phyloP scores from a whole-genome alignment of 441 rosid species.

The Capsella rubella region DNA sequence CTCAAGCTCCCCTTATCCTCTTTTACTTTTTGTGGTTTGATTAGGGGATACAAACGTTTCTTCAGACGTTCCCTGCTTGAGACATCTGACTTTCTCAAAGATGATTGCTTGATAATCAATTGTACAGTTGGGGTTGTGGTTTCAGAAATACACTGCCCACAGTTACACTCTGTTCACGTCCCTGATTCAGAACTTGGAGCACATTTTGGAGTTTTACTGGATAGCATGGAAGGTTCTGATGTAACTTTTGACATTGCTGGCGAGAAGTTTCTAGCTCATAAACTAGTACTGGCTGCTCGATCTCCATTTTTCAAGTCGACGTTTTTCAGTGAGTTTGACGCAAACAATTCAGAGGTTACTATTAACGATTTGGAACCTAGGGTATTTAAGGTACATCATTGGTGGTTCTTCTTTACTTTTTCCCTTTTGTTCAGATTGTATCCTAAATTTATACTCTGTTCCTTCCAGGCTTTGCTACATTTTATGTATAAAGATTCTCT shows the following conservation, averaged over 20 bases:
- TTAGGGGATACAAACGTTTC: conserved; percentile 92
- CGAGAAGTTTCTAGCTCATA: conserved; percentile 74
- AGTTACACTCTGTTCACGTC: conserved; percentile 55
- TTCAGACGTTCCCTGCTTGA: conserved; percentile 65
- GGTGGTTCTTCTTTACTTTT: conserved; percentile 21
- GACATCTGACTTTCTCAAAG: conserved; percentile 75
- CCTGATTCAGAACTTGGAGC: conserved; percentile 82
- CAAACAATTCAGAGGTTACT: conserved; percentile 60
- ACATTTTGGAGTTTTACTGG: conserved; percentile 70
- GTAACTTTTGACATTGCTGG: conserved; percentile 71
- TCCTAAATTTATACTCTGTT: conserved; percentile 19
- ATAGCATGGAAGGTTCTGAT: conserved; percentile 80
- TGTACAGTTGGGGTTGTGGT: conserved; percentile 90
- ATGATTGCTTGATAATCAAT: conserved; percentile 77
- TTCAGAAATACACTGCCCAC: conserved; percentile 76
- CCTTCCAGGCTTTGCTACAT: conserved; percentile 76
- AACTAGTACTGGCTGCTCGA: conserved; percentile 81
- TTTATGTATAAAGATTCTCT: conserved; percentile 80
- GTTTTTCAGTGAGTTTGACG: conserved; percentile 71
- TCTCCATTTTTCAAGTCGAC: conserved; percentile 81
- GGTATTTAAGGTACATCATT: conserved; percentile 75
- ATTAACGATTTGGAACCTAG: conserved; percentile 75
- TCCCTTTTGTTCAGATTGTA: conserved; percentile 7
- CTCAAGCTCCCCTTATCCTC: conserved; percentile 4
- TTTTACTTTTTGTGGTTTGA: conserved; percentile 25